Evolutionary conservation across 2,329 filamentous ascomycete species (phyloP).

Genomic region (Aspergillus versicolor): DNA sequence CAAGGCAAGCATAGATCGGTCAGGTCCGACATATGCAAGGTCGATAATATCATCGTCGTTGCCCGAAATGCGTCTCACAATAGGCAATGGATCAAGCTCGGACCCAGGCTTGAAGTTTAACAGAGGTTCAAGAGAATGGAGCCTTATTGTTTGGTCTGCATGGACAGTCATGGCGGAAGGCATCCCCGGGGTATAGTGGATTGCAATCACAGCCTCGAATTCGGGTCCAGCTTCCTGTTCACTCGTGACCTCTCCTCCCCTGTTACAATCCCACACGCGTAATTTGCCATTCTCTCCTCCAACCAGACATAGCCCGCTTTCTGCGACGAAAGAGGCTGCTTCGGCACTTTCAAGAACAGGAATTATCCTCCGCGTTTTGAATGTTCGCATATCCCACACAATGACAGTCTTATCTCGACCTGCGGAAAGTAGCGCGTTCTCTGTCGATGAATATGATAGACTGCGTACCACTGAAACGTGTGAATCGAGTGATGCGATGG

Average conservation of each 20-base stretch:
- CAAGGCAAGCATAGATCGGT: conserved; percentile 78
- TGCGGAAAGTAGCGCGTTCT: conserved; percentile 76
- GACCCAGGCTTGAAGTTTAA: conserved; percentile 37
- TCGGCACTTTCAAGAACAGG: conserved; percentile 86
- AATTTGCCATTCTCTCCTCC: conserved; percentile 81
- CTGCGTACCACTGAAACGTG: conserved; percentile 94
- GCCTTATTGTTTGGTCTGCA: conserved; percentile 80
- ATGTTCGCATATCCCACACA: conserved; percentile 82
- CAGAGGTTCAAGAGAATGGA: conserved; percentile 60
- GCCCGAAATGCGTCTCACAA: conserved; percentile 80
- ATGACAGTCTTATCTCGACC: conserved; percentile 93
- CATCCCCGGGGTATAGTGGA: conserved; percentile 64
- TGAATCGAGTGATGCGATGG: conserved; percentile 76
- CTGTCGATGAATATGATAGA: conserved; percentile 73
- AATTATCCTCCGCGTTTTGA: conserved; percentile 78
- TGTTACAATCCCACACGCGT: conserved; percentile 77
- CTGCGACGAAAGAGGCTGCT: conserved; percentile 72
- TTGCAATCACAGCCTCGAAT: conserved; percentile 68
- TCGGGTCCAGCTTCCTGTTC: conserved; percentile 65
- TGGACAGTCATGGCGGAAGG: conserved; percentile 78
- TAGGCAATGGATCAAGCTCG: conserved; percentile 57
- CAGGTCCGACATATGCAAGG: conserved; percentile 77
- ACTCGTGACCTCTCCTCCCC: conserved; percentile 74
- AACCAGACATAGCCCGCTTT: conserved; percentile 73
- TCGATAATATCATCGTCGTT: conserved; percentile 99